phyloP scores from a whole-genome alignment of 306 rosid genomes.

The Medicago ruthenica region DNA sequence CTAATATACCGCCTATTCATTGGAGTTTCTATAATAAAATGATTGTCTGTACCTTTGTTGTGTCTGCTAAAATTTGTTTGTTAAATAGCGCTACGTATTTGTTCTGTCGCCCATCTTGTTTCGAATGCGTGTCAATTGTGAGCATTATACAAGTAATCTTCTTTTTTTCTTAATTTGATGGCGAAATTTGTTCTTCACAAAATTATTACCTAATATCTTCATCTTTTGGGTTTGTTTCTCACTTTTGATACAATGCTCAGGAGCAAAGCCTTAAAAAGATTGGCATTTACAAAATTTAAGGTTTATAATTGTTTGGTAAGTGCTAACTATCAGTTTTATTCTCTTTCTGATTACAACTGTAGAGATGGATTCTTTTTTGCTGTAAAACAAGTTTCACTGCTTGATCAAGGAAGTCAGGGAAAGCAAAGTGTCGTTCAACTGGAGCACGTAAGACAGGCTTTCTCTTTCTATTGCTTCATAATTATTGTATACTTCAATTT shows the following conservation, averaged over 20 bases:
- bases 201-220: slow-evolving; percentile 4
- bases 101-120: not conserved
- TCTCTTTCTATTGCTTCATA: slow-evolving; percentile 39
- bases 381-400: slow-evolving; percentile 95
- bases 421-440: slow-evolving; percentile 80
- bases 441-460: slow-evolving; percentile 70
- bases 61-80: not conserved
- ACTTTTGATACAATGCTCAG: not conserved
- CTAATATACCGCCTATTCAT: no score
- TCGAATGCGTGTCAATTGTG: not conserved
- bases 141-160: no score
- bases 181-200: not conserved
- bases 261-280: slow-evolving; percentile 16
- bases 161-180: no score
- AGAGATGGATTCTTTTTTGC: slow-evolving; percentile 89
- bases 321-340: slow-evolving; percentile 27
- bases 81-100: not conserved
- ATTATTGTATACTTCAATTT: not conserved
- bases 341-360: slow-evolving; percentile 29
- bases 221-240: not conserved
- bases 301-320: not conserved
- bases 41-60: no score
- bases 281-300: slow-evolving; percentile 17
- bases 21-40: no score
- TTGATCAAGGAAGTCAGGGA: slow-evolving; percentile 85